Conservation (phyloP, 345 rosid genomes). For the Salix udensis region DNA sequence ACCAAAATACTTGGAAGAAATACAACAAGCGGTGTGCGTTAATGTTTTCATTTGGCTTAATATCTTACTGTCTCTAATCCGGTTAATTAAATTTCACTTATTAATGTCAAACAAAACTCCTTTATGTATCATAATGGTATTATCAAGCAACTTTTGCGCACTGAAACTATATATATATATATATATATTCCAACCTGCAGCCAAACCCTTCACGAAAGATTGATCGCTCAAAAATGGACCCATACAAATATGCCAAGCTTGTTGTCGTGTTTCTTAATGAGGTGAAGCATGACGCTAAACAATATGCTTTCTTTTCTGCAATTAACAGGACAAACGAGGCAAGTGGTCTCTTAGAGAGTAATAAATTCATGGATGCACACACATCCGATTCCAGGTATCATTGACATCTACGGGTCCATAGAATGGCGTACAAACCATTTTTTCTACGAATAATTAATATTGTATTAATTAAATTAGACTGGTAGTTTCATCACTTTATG, state of each 20-base stretch:
- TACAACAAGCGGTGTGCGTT: no score
- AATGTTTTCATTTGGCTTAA: no score
- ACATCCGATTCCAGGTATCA: neutral
- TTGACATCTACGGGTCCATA: neutral
- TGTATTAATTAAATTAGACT: neutral
- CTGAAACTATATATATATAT: no score
- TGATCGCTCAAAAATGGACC: neutral
- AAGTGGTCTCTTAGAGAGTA: neutral
- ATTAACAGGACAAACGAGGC: neutral
- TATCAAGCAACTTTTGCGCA: no score
- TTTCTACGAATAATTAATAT: neutral
- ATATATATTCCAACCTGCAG: neutral
- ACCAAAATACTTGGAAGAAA: no score
- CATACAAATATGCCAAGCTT: neutral
- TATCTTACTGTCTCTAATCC: no score
- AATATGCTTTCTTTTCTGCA: neutral
- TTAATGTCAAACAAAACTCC: no score
- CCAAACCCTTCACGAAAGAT: neutral
- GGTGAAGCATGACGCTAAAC: neutral
- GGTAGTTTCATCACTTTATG: neutral
- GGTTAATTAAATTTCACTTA: no score
- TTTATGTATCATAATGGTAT: no score
- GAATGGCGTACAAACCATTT: neutral
- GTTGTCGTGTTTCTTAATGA: neutral
- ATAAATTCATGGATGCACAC: neutral